A percentile compares a stretch with the other conserved stretches of the same genome.
Conservation (phyloP, 352 stramenopile species). For the Pythium vanterpoolii region DNA sequence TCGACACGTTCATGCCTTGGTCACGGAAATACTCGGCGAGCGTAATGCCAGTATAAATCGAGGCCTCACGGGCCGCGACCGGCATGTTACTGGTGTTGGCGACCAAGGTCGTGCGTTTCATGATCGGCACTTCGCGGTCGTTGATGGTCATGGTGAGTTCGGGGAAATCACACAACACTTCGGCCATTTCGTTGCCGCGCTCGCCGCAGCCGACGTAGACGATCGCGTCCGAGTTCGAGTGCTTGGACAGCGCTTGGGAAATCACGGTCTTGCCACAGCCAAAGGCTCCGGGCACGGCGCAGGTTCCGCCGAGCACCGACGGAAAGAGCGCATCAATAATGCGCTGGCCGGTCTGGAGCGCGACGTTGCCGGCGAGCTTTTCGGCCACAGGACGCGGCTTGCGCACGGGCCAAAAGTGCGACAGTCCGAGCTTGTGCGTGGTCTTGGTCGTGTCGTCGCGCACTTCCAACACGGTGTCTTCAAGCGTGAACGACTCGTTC, state of each 20-base stretch:
- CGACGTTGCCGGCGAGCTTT: slow-evolving; percentile 97
- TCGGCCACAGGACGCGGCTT: slow-evolving; percentile 96
- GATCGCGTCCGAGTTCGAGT: slow-evolving; percentile 99
- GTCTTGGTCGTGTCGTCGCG: slow-evolving; percentile 95
- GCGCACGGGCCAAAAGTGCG: slow-evolving; percentile 98
- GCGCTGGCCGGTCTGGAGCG: slow-evolving; percentile 97
- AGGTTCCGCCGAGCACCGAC: slow-evolving; percentile 98
- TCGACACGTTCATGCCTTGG: slow-evolving; percentile 98
- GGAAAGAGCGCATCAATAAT: slow-evolving; percentile 99
- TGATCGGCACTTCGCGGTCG: slow-evolving; percentile 97
- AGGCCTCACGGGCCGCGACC: slow-evolving; percentile 98
- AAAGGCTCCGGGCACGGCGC: slow-evolving; percentile 98
- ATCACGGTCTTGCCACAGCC: slow-evolving; percentile 99
- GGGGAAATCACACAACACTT: slow-evolving; percentile 99
- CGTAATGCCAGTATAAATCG: slow-evolving; percentile 99
- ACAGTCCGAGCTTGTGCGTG: slow-evolving; percentile 95
- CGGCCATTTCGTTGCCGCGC: slow-evolving; percentile 99
- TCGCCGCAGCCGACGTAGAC: slow-evolving; percentile 99
- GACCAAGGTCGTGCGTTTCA: slow-evolving; percentile 99
- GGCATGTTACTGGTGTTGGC: slow-evolving; percentile 99
- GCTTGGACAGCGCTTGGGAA: slow-evolving; percentile 99
- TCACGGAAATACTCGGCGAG: slow-evolving; percentile 99
- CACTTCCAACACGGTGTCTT: slow-evolving; percentile 98
- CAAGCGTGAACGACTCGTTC: slow-evolving; percentile 95
- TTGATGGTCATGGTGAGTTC: slow-evolving; percentile 99